Percentiles rank a stretch among this genome's conserved stretches.
phyloP scores from a whole-genome alignment of 2,329 filamentous ascomycete species.

The Penicillium sp. region DNA sequence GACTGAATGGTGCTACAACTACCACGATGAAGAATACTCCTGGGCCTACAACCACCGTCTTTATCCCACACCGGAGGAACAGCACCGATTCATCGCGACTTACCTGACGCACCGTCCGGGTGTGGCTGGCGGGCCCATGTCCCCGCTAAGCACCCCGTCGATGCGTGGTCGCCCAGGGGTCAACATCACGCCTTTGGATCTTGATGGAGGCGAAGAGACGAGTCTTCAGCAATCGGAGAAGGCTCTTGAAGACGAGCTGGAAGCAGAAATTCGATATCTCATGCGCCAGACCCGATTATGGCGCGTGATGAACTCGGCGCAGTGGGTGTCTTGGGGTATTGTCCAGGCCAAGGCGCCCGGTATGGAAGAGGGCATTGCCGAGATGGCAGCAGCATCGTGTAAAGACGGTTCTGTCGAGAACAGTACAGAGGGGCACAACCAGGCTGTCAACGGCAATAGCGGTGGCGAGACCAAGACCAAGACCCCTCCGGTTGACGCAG shows the following conservation, averaged over 20 bases:
- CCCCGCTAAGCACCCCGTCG: constrained; percentile 27
- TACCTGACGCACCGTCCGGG: constrained; percentile 78
- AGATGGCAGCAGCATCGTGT: constrained; percentile 11
- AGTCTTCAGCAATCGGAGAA: constrained; percentile 58
- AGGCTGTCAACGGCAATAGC: constrained; percentile 9
- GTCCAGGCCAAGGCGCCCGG: constrained; percentile 85
- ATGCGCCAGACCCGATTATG: constrained; percentile 76
- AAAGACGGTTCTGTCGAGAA: constrained; percentile 10
- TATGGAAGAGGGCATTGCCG: constrained; percentile 47
- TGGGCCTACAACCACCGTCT: constrained; percentile 61
- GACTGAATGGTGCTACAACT: constrained; percentile 97
- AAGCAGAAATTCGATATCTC: constrained; percentile 63
- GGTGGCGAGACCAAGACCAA: constrained; percentile 12
- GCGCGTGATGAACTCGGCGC: constrained; percentile 78
- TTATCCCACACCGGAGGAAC: constrained; percentile 77
- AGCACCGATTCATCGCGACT: constrained; percentile 74
- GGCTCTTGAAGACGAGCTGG: constrained; percentile 57
- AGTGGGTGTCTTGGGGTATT: constrained; percentile 95
- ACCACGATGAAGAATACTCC: constrained; percentile 65
- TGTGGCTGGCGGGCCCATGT: constrained; percentile 19
- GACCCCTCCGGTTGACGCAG: constrained; percentile 38
- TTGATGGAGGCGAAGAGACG: constrained; percentile 60
- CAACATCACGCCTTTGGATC: constrained; percentile 63
- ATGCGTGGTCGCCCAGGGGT: constrained; percentile 50
- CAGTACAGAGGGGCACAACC: constrained; percentile 5